Evolutionary conservation across 345 rosid genomes (phyloP), one percentile per base, ranked within the genome.

Genomic region (Sonneratia caseolaris): DNA sequence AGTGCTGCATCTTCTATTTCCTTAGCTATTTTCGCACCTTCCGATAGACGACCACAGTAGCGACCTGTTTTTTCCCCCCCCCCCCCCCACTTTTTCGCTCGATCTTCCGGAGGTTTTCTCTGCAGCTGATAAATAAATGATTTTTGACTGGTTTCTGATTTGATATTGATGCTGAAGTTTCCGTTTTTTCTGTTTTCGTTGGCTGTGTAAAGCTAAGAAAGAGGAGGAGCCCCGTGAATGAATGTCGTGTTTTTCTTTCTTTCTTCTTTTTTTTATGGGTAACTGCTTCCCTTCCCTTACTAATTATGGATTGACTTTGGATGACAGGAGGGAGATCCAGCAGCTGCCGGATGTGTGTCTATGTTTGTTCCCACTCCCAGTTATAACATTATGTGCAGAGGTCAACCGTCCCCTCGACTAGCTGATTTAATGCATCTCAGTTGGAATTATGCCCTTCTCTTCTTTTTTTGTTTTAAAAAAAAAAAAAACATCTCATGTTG

Each of bases 1-100:
- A 70, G 59, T 22, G 73, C 32, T 22, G 73, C 73, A 70, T 70
- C 43, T 56, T 70, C 48, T 11, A 8, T 70, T 12, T 51, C 65
- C 40, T 10, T 12, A 45, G 64, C 73, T 36, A 56, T 70, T 42
- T 70, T 70, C 7, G 66, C 49, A 24, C 3, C 65, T 27, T 8
- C 37, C 15, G 16, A 32, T 7, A 9, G 65, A 19, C 11, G 62
- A 56, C 27, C 15, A 62, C 37, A 35, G 38, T 6, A 6, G 1
- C 45, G 45, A 4, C 45, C 14, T 27, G 32, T 14, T 22, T 59
- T 59, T n/a, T n/a, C n/a, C n/a, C n/a, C n/a, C n/a, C n/a, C n/a
- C n/a, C n/a, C 8, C 24, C 0, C 24, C 36, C 21, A 22, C 1
- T 59, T 12, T 22, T 48, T 14, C 53, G 12, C 53, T 15, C 18